Percentiles rank a stretch among this genome's conserved stretches.
These are phyloP conservation scores for Hygrocybe punicea DNA, from an alignment of 768 basidiomycete species.

Conservation along the genomic window DNA sequence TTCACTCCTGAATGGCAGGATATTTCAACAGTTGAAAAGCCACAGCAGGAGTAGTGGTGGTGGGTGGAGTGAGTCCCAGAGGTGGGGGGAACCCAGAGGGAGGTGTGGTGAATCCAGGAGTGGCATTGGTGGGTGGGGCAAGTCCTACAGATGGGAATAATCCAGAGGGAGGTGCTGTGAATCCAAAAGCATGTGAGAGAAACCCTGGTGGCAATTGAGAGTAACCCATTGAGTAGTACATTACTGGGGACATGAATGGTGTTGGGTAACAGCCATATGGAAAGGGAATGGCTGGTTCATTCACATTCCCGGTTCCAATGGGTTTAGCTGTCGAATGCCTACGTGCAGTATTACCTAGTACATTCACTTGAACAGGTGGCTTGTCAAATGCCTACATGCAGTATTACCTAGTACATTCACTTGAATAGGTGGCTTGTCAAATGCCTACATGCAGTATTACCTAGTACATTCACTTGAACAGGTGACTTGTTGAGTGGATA, in stretches of 20 bases:
- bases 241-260: background rate
- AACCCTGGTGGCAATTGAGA: background rate
- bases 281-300: background rate
- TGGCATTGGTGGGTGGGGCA: too few species aligned
- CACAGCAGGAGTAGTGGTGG: background rate
- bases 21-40: background rate
- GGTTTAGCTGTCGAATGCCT: background rate
- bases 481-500: constrained; percentile 1
- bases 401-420: too few species aligned
- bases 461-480: too few species aligned
- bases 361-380: too few species aligned
- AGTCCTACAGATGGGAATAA: too few species aligned
- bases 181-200: too few species aligned
- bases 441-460: too few species aligned
- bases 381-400: too few species aligned
- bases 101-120: too few species aligned
- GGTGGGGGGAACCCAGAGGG: background rate
- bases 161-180: too few species aligned
- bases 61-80: background rate
- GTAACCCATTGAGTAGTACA: background rate
- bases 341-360: too few species aligned
- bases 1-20: constrained; percentile 3
- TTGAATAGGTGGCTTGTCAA: too few species aligned
- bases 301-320: background rate
- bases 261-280: background rate